Percentiles rank a stretch among this genome's conserved stretches.
phyloP scores from a whole-genome alignment of 2,329 filamentous ascomycete species.

The Penicillium sp. region DNA sequence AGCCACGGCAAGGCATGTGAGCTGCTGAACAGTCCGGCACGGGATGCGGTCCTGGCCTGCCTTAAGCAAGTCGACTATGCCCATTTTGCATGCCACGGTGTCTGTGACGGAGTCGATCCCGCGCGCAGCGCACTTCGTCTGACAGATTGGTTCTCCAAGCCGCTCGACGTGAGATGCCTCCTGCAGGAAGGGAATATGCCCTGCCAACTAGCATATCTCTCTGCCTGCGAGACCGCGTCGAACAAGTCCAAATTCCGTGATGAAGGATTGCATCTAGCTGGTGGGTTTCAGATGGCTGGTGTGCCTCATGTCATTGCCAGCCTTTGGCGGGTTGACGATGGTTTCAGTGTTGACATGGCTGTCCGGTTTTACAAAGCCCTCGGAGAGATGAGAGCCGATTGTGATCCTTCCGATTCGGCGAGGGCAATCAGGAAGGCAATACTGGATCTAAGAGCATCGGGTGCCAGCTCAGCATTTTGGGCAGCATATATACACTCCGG shows the following conservation, averaged over 20 bases:
- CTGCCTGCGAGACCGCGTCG: conserved; percentile 6
- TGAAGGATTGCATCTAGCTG: conserved; percentile 4
- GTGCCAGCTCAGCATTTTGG: conserved; percentile 2
- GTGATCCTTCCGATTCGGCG: neutral
- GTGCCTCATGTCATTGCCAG: conserved; percentile 8
- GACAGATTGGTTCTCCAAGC: neutral
- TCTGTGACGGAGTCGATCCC: neutral
- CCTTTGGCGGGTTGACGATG: conserved; percentile 8
- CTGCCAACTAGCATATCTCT: conserved; percentile 5
- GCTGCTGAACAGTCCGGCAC: too few species aligned
- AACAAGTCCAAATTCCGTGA: conserved; percentile 10
- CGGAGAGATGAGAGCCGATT: neutral
- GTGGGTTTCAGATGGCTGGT: neutral
- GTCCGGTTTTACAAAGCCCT: conserved; percentile 1
- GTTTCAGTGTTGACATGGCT: neutral
- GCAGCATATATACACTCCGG: neutral
- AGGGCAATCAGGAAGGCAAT: neutral
- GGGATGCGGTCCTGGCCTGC: too few species aligned
- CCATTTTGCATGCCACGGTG: too few species aligned
- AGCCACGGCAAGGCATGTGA: too few species aligned
- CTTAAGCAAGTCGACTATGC: too few species aligned
- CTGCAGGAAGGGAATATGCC: neutral
- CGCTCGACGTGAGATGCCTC: neutral
- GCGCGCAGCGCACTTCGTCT: neutral
- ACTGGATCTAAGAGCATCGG: neutral